A percentile compares a stretch with the other conserved stretches of the same genome.
These are phyloP conservation scores for Sphenostylis stenocarpa DNA, from an alignment of 306 rosid species.

Conservation along the genomic window DNA sequence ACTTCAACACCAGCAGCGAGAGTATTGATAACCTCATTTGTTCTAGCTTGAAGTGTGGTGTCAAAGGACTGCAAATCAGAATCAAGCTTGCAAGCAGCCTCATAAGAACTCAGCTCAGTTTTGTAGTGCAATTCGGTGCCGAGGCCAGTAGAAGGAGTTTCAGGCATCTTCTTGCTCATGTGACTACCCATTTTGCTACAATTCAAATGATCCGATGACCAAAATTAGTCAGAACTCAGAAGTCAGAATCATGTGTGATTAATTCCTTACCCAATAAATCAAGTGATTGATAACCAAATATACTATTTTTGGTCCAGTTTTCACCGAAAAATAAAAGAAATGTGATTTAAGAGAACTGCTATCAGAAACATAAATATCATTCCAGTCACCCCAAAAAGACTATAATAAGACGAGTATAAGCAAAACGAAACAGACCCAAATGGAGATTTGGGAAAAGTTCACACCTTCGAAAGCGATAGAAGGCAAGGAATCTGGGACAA, in stretches of 20 bases:
- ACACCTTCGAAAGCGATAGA: constrained; percentile 51
- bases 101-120: constrained; percentile 70
- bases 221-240: constrained; percentile 19
- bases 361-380: constrained; percentile 19
- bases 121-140: constrained; percentile 50
- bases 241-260: constrained; percentile 26
- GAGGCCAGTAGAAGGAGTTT: constrained; percentile 44
- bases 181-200: constrained; percentile 71
- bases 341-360: not conserved
- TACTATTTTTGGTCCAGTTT: not conserved
- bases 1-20: constrained; percentile 85
- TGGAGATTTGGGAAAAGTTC: constrained; percentile 33
- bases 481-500: constrained; percentile 22
- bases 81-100: constrained; percentile 80
- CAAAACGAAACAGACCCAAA: constrained; percentile 42
- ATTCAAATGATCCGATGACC: constrained; percentile 30
- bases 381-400: constrained; percentile 13
- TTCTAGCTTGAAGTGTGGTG: constrained; percentile 66
- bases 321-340: constrained; percentile 1
- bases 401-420: not conserved
- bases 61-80: constrained; percentile 76
- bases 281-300: not conserved
- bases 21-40: constrained; percentile 73
- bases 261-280: not conserved
- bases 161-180: constrained; percentile 69